phyloP scores from a whole-genome alignment of 768 basidiomycete genomes.

The Naganishia kalamii region DNA sequence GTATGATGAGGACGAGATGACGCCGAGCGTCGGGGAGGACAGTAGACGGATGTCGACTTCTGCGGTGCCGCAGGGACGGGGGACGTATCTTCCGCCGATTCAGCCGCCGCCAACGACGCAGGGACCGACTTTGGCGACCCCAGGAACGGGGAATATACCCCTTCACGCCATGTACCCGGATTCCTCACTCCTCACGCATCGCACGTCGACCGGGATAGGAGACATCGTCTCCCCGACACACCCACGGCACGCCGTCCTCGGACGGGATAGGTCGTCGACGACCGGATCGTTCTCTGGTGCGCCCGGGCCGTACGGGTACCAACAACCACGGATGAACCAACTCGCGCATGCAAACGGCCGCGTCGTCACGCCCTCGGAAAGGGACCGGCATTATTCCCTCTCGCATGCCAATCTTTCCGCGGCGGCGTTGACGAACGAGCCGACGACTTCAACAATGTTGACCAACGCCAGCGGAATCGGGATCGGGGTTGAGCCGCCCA shows the following conservation, averaged over 20 bases:
- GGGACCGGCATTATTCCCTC: background rate
- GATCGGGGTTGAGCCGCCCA: background rate
- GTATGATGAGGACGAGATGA: slow-evolving; percentile 2
- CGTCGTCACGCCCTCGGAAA: slow-evolving; percentile 1
- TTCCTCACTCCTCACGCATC: slow-evolving; percentile 3
- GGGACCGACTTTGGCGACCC: background rate
- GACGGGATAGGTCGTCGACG: too few species aligned
- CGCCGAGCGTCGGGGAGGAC: background rate
- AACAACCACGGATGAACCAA: slow-evolving; percentile 13
- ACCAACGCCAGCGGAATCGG: too few species aligned
- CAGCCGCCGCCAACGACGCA: background rate
- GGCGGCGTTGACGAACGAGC: background rate
- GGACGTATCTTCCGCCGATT: background rate
- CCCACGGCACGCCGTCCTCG: background rate
- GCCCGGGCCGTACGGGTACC: background rate
- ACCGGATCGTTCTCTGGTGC: background rate
- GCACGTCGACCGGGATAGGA: background rate
- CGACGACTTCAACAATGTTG: too few species aligned
- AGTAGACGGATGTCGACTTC: background rate
- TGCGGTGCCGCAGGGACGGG: background rate
- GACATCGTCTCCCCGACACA: slow-evolving; percentile 8
- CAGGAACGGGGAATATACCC: background rate
- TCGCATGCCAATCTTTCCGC: background rate
- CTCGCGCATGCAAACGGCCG: slow-evolving; percentile 7
- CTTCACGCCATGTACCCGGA: slow-evolving; percentile 11